These are phyloP conservation scores for Boletus rufocinnamomeus DNA, from an alignment of 768 basidiomycete genomes.

Conservation along the genomic window DNA sequence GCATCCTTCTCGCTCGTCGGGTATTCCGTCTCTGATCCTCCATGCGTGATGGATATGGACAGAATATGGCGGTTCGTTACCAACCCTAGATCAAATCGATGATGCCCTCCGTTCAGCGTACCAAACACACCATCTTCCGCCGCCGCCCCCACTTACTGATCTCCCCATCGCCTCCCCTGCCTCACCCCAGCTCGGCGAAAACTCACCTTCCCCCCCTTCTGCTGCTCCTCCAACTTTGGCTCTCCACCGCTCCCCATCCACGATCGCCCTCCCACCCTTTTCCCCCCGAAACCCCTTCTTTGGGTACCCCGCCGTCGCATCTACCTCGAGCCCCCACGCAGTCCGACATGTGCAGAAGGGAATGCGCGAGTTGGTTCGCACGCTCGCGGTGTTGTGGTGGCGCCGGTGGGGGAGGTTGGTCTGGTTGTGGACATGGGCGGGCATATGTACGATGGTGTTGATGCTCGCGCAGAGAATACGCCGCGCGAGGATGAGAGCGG, in stretches of 20 bases:
- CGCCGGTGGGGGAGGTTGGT: constrained; percentile 54
- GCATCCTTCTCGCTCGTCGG: neutral
- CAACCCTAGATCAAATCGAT: constrained; percentile 49
- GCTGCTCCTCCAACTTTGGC: neutral
- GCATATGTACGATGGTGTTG: constrained; percentile 35
- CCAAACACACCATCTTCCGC: constrained; percentile 9
- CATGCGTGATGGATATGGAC: constrained; percentile 25
- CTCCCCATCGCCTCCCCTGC: neutral
- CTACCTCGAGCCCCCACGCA: constrained; percentile 37
- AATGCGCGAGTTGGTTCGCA: constrained; percentile 65
- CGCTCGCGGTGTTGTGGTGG: constrained; percentile 67
- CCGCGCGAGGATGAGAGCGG: neutral
- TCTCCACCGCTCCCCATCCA: constrained; percentile 9
- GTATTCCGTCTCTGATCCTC: constrained; percentile 13
- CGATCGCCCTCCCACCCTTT: constrained; percentile 45
- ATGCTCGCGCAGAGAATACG: constrained; percentile 21
- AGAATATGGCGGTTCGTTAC: constrained; percentile 73
- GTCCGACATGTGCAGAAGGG: constrained; percentile 65
- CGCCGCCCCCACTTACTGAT: neutral
- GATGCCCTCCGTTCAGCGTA: constrained; percentile 43
- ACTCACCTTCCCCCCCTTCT: neutral
- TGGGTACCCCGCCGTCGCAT: constrained; percentile 58
- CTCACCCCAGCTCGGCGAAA: neutral
- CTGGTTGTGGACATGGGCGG: constrained; percentile 18
- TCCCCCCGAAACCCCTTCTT: constrained; percentile 73